A percentile compares a stretch with the other conserved stretches of the same genome.
Conservation (phyloP, 2,329 filamentous ascomycete genomes). For the Aspergillus thermomutatus region DNA sequence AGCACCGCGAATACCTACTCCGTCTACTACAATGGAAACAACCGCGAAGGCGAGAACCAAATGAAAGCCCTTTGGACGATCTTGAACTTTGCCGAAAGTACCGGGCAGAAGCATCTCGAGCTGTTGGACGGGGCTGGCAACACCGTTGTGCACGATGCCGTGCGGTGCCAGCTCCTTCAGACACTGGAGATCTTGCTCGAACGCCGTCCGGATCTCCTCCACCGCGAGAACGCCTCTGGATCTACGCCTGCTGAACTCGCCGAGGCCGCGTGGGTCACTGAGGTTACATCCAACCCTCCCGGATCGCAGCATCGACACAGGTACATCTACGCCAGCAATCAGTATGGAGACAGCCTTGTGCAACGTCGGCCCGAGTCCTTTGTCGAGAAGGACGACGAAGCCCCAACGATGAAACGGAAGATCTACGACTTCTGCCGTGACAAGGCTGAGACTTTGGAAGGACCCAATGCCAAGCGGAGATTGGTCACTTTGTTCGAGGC, state of each 20-base stretch:
- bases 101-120: conserved; percentile 42
- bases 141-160: conserved; percentile 39
- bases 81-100: conserved; percentile 55
- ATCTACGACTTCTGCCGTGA: conserved; percentile 38
- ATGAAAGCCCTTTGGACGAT: conserved; percentile 49
- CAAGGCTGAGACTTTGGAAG: conserved; percentile 18
- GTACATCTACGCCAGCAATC: background rate
- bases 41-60: conserved; percentile 24
- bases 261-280: conserved; percentile 24
- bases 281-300: conserved; percentile 18
- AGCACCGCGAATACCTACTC: conserved; percentile 1
- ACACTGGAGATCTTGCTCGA: conserved; percentile 54
- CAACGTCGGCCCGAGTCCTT: conserved; percentile 5
- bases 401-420: conserved; percentile 1
- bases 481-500: conserved; percentile 58
- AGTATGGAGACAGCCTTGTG: background rate
- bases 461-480: conserved; percentile 42
- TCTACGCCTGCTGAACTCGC: conserved; percentile 63
- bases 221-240: conserved; percentile 73
- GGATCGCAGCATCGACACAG: background rate
- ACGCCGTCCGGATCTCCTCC: conserved; percentile 57
- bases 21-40: background rate
- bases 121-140: conserved; percentile 45
- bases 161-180: conserved; percentile 49
- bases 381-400: conserved; percentile 2